A percentile compares a stretch with the other conserved stretches of the same genome.
These are phyloP conservation scores for Penicillium arizonense DNA, from an alignment of 495 filamentous ascomycete species.

Conservation along the genomic window DNA sequence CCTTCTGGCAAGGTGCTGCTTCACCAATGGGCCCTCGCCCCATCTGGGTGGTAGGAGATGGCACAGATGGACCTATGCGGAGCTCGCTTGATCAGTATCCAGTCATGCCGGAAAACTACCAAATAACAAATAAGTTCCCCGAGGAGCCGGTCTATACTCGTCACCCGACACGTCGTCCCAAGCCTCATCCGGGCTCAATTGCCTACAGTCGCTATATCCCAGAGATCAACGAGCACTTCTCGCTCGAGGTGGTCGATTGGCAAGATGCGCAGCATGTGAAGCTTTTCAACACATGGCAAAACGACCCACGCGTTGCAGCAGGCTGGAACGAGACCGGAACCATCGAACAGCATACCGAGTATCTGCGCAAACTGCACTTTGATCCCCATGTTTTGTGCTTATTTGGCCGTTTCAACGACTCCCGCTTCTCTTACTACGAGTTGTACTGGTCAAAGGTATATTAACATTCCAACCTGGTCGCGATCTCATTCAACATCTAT, in stretches of 20 bases:
- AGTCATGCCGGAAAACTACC: constrained; percentile 51
- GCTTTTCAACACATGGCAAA: constrained; percentile 67
- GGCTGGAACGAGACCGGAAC: constrained; percentile 69
- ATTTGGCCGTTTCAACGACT: constrained; percentile 60
- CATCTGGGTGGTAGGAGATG: constrained; percentile 50
- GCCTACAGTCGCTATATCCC: constrained; percentile 69
- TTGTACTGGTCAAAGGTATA: constrained; percentile 68
- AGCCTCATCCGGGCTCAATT: constrained; percentile 59
- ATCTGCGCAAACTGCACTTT: constrained; percentile 56
- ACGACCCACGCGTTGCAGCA: constrained; percentile 66
- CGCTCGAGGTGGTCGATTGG: constrained; percentile 61
- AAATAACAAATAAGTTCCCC: constrained; percentile 53
- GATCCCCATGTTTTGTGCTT: constrained; percentile 63
- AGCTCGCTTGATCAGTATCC: constrained; percentile 43
- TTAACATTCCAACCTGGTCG: neutral
- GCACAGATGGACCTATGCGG: constrained; percentile 36
- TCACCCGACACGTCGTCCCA: constrained; percentile 60
- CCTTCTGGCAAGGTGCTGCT: constrained; percentile 70
- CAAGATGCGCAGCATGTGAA: constrained; percentile 50
- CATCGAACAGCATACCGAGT: constrained; percentile 60
- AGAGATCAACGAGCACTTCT: constrained; percentile 63
- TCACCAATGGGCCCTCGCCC: constrained; percentile 62
- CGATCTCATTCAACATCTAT: neutral
- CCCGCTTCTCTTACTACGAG: constrained; percentile 65
- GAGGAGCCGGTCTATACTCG: constrained; percentile 44